Conservation (phyloP, 169 alveolate genomes). For the Neospora caninum region DNA sequence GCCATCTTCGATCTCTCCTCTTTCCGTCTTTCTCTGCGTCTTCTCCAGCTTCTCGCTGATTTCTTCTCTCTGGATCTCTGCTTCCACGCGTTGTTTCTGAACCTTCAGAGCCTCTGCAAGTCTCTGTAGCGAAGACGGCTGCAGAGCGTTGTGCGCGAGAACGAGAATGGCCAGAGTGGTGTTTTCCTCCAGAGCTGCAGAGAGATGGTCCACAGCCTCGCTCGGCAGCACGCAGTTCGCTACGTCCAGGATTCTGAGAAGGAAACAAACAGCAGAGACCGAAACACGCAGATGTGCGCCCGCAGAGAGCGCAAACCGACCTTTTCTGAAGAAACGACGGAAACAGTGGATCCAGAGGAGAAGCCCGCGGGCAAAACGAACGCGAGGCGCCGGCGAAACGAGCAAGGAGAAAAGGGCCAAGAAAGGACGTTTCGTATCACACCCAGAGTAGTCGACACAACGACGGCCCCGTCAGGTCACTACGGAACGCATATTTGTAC, state of each 20-base stretch:
- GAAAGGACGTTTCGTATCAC: no score
- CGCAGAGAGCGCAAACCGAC: no score
- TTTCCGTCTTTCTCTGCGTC: background rate
- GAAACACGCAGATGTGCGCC: no score
- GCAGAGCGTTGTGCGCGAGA: slow-evolving; percentile 25
- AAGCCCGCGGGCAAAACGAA: no score
- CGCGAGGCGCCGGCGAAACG: no score
- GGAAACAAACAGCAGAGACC: background rate
- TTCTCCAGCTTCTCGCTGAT: background rate
- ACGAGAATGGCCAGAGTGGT: background rate
- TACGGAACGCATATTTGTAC: no score
- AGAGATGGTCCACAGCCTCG: slow-evolving; percentile 3
- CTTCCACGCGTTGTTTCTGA: background rate
- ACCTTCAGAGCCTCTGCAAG: background rate
- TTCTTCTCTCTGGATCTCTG: background rate
- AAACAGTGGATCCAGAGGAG: no score
- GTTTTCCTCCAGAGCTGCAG: slow-evolving; percentile 7
- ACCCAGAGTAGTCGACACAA: no score
- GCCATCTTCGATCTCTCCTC: background rate
- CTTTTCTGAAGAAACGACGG: no score
- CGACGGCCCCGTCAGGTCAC: no score
- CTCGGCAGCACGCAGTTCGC: slow-evolving; percentile 26
- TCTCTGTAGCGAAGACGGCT: background rate
- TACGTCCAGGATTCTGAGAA: background rate
- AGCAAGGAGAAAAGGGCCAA: no score